Base-by-base conservation (phyloP, 2,329 filamentous ascomycete genomes). In the Ophiostoma sp. region DNA sequence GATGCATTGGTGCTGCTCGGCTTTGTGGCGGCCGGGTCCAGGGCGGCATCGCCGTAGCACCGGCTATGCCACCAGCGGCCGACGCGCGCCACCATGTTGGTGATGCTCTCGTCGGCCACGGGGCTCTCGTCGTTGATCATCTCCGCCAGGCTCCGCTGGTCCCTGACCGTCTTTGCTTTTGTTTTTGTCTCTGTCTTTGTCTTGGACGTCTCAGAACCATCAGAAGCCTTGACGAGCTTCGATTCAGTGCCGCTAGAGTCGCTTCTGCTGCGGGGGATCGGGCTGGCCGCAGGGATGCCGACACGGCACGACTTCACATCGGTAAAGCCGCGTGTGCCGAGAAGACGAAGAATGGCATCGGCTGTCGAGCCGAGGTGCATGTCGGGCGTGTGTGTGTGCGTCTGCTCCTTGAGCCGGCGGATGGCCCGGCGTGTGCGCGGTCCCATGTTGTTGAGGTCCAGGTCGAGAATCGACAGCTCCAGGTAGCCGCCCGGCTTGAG, bases 51-150 rank as follows among this genome's bases (percentile, higher is more conserved):
- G 79, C 97, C 94, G 78, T 97, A 98, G 82, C 94, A 97, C 68
- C 91, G 88, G 11, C 88, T 91, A 79, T 97, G 98, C 95, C 95
- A 99, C 93, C 94, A 98, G 62, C 95, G 86, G 1, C 93, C 94
- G 13, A 98, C 94, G 73, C 94, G 90, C 20, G 93, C 90, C 31
- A 98, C 93, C 84, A 96, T 96, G 76, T 92, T 94, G 17, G 93
- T 92, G 76, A 98, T 97, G 74, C 88, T 90, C 76, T 93, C 92
- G 74, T 97, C 93, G 31, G 90, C 90, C 17, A 86, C 82, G 0
- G 87, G 83, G n/a, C 87, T 86, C 48, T 89, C 84, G 73, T 92
- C 89, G 39, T 85, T 88, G 79, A 93, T 90, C 80, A 93, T 87
- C 76, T 93, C 90, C 1, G 88, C 87, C 1, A 93, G 81, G 73